Percentiles rank a stretch among this genome's conserved stretches.
Conservation (phyloP, 1,284 basidiomycete genomes). For the Trametes hirsuta region DNA sequence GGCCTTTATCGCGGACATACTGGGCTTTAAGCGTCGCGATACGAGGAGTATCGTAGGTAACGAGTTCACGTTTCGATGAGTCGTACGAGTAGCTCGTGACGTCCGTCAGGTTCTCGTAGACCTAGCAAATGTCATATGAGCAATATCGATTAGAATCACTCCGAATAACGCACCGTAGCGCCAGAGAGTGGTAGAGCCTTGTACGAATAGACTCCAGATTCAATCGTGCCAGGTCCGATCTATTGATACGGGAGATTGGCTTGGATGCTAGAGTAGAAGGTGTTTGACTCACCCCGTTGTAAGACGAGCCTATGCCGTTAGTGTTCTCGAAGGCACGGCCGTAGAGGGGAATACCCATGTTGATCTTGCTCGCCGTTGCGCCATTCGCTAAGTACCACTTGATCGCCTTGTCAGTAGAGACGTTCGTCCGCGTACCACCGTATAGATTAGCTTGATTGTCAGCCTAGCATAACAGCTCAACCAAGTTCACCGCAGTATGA, state of each 20-base stretch:
- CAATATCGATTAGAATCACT: background rate
- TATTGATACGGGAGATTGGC: conserved; percentile 26
- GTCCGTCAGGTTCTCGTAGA: conserved; percentile 73
- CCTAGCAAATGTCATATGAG: conserved; percentile 32
- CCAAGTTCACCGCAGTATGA: background rate
- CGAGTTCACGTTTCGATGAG: conserved; percentile 58
- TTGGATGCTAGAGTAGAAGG: background rate
- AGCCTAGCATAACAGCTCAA: background rate
- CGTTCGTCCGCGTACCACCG: conserved; percentile 59
- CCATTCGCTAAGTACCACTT: conserved; percentile 69
- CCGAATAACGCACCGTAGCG: conserved; percentile 39
- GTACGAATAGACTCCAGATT: conserved; percentile 78
- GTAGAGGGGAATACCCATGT: conserved; percentile 86
- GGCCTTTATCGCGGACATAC: conserved; percentile 67
- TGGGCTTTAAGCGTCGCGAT: conserved; percentile 76
- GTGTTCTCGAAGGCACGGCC: conserved; percentile 86
- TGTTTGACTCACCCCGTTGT: conserved; percentile 58
- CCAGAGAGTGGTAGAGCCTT: conserved; percentile 68
- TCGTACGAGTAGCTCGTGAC: conserved; percentile 85
- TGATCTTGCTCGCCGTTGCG: conserved; percentile 75
- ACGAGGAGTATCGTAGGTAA: conserved; percentile 83
- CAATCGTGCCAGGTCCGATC: conserved; percentile 76
- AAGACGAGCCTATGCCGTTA: conserved; percentile 73
- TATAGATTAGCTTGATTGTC: conserved; percentile 66
- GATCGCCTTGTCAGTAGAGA: conserved; percentile 76